Evolutionary conservation across 73 alveolate species (phyloP).

Genomic region (Diophrys appendiculata): DNA sequence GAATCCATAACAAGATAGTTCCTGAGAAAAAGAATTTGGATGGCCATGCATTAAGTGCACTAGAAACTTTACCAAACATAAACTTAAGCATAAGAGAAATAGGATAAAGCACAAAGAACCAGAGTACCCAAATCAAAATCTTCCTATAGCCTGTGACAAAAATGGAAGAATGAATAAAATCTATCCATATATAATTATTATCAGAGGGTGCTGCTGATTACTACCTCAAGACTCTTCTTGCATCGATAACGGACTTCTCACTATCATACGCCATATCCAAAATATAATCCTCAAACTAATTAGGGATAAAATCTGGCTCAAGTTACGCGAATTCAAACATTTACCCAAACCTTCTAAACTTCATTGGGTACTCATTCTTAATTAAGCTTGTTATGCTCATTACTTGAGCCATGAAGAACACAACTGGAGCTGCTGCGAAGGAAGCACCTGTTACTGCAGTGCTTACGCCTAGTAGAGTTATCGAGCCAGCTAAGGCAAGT

Average conservation of each 20-base stretch:
- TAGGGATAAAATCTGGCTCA: background rate
- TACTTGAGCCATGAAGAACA: background rate
- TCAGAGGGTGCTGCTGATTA: background rate
- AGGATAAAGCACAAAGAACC: constrained; percentile 22
- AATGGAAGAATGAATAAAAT: constrained; percentile 7
- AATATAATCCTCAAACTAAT: background rate
- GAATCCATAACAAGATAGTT: constrained; percentile 17
- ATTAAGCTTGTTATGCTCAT: background rate
- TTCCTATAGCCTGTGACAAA: constrained; percentile 11
- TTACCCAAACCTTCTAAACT: background rate
- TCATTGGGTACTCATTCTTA: background rate
- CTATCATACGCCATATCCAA: background rate
- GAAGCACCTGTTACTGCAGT: background rate
- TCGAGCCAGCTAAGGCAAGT: background rate
- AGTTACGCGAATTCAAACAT: background rate
- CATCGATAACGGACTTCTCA: background rate
- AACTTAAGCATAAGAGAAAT: background rate
- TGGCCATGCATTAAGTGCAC: constrained; percentile 13
- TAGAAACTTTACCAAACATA: constrained; percentile 25
- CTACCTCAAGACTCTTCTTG: background rate
- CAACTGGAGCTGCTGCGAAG: background rate
- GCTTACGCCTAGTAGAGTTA: background rate
- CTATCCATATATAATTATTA: background rate
- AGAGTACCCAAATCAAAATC: constrained; percentile 24
- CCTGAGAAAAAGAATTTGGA: constrained; percentile 32